Evolutionary conservation across 2,329 filamentous ascomycete species (phyloP), one percentile per base, ranked within the genome.

Genomic region (Epichloe brachyelytri): DNA sequence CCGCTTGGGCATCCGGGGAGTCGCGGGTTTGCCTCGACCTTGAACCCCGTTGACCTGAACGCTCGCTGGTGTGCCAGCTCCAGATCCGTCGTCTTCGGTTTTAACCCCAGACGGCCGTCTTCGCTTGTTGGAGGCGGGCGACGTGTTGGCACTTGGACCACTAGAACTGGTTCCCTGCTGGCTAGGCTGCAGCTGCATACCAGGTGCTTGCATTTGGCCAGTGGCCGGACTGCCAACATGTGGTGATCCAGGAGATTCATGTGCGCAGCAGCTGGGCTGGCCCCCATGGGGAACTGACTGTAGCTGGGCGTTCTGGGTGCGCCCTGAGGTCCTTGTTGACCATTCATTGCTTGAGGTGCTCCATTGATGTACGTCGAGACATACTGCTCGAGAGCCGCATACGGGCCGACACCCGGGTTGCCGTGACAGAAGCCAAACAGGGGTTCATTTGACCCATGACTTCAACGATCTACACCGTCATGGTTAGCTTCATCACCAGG

Each of bases 91-190:
- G 11, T 81, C 78, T 55, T 81, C 78, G 4, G 66, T 63, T 66
- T 81, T 81, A 19, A 81, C 75, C 4, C 72, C 73, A 0, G 77
- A 80, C 0, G 77, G 74, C 33, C 78, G 70, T 58, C 78, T 67
- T 50, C 78, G 70, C 65, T 82, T 82, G 56, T 79, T 80, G 36
- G 75, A 78, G 22, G 76, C 73, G 39, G 79, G 79, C 34, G 78
- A 82, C 5, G 82, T 85, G 65, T 83, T 85, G 51, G 81, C 80
- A 60, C 80, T 84, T 6, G 80, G 79, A 2, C 79, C 81, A 62
- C 78, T 80, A 10, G 80, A 83, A 62, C 71, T 79, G 34, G 80
- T 82, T 39, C 81, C 82, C 61, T 85, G 82, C 62, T 84, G 81
- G 62, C 80, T 84, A 56, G 79, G 78, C 62, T 85, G 80, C 54